phyloP scores from a whole-genome alignment of 805 yeast genomes.

The Diddensiella caesifluorescens region DNA sequence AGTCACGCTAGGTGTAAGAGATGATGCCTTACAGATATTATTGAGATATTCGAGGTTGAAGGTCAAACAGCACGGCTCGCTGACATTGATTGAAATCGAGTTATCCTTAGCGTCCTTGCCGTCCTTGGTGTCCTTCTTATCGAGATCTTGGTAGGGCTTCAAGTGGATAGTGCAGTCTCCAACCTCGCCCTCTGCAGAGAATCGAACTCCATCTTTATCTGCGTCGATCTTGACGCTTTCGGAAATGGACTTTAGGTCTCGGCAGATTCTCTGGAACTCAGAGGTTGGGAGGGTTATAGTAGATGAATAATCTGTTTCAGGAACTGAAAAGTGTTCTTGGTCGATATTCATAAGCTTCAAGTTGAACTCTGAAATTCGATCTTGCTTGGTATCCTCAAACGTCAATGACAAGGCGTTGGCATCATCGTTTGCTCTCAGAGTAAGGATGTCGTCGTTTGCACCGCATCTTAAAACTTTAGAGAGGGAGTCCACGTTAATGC shows the following conservation, averaged over 20 bases:
- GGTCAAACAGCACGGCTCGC: slow-evolving; percentile 80
- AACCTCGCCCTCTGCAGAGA: slow-evolving; percentile 84
- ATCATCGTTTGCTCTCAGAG: slow-evolving; percentile 82
- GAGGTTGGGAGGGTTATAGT: slow-evolving; percentile 79
- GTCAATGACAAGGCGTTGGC: slow-evolving; percentile 75
- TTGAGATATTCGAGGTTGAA: slow-evolving; percentile 88
- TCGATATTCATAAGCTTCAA: slow-evolving; percentile 95
- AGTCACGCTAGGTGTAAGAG: slow-evolving; percentile 70
- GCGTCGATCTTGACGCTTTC: slow-evolving; percentile 82
- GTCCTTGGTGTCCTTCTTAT: slow-evolving; percentile 52
- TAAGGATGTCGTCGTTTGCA: slow-evolving; percentile 79
- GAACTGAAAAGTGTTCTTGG: slow-evolving; percentile 87
- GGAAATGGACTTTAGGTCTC: slow-evolving; percentile 80
- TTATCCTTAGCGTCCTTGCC: slow-evolving; percentile 51
- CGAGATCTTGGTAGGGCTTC: slow-evolving; percentile 79
- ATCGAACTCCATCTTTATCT: slow-evolving; percentile 87
- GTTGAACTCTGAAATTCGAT: slow-evolving; percentile 85
- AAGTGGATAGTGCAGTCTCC: slow-evolving; percentile 83
- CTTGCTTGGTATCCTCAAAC: slow-evolving; percentile 88
- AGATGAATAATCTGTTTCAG: slow-evolving; percentile 87
- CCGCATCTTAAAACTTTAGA: slow-evolving; percentile 88
- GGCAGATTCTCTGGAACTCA: slow-evolving; percentile 83
- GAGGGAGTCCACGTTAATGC: slow-evolving; percentile 83
- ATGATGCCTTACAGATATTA: slow-evolving; percentile 88
- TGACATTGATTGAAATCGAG: slow-evolving; percentile 68